These are phyloP conservation scores for Russula olivacea DNA, from an alignment of 768 basidiomycete genomes.

Conservation along the genomic window DNA sequence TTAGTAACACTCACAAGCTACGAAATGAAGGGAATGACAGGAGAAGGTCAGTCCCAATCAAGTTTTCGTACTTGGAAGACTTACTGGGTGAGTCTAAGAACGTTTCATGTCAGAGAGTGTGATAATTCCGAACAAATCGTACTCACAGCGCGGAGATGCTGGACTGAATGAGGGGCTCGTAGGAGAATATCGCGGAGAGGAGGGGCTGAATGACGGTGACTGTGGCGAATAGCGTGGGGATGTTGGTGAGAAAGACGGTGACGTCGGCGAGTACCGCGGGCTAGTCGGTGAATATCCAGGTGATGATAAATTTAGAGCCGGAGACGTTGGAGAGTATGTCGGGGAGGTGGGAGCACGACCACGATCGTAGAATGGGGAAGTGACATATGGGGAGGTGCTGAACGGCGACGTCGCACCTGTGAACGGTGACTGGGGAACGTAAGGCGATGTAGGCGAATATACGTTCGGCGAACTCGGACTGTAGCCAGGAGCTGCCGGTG, in stretches of 20 bases:
- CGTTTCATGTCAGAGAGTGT: constrained; percentile 4
- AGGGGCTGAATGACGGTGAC: constrained; percentile 86
- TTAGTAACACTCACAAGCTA: constrained; percentile 54
- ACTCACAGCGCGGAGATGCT: constrained; percentile 81
- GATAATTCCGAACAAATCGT: constrained; percentile 22
- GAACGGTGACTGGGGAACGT: constrained; percentile 80
- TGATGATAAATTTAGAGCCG: constrained; percentile 74
- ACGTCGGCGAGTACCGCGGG: constrained; percentile 81
- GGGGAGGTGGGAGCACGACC: constrained; percentile 68
- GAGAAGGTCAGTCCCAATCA: constrained; percentile 28
- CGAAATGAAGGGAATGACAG: constrained; percentile 11
- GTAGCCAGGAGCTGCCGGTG: constrained; percentile 81
- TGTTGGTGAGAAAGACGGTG: constrained; percentile 81
- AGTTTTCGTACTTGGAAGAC: constrained; percentile 30
- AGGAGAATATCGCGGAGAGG: constrained; percentile 85
- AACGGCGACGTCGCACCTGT: constrained; percentile 79
- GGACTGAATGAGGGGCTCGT: constrained; percentile 85
- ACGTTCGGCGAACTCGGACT: constrained; percentile 88
- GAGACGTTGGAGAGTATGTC: constrained; percentile 85
- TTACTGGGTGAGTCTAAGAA: constrained; percentile 72
- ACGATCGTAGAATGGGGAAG: constrained; percentile 75
- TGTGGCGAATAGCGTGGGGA: constrained; percentile 89
- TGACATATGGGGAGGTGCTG: constrained; percentile 72
- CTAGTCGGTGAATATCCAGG: constrained; percentile 65
- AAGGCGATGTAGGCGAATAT: constrained; percentile 87